phyloP scores from a whole-genome alignment of 495 filamentous ascomycete species.

The Mytilinidion resinicola region DNA sequence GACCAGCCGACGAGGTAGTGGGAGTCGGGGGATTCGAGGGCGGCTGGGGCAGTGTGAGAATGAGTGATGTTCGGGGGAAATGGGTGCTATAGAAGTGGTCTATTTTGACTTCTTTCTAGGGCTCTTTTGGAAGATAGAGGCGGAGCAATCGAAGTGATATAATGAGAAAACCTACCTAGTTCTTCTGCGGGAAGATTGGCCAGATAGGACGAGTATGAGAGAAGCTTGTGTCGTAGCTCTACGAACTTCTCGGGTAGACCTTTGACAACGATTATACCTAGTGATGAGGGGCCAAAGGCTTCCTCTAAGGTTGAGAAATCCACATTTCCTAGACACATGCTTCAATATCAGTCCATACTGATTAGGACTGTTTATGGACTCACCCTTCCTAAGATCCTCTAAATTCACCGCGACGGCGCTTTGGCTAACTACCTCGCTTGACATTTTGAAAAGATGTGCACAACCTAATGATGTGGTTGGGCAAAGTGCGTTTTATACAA shows the following conservation, averaged over 20 bases:
- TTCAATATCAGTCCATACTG: background rate
- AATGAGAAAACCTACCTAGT: slow-evolving; percentile 52
- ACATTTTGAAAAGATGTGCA: background rate
- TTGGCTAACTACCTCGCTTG: background rate
- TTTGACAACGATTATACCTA: slow-evolving; percentile 89
- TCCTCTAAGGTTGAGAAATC: slow-evolving; percentile 67
- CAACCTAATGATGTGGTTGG: too few species aligned
- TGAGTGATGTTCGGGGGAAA: background rate
- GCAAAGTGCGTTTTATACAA: too few species aligned
- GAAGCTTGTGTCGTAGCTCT: slow-evolving; percentile 59
- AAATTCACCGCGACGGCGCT: slow-evolving; percentile 50
- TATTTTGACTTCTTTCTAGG: too few species aligned
- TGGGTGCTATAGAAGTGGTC: too few species aligned
- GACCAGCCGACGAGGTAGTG: slow-evolving; percentile 67
- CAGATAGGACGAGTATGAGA: slow-evolving; percentile 84
- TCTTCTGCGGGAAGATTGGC: slow-evolving; percentile 69
- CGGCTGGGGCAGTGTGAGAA: slow-evolving; percentile 37
- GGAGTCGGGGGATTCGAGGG: slow-evolving; percentile 56
- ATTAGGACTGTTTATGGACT: background rate
- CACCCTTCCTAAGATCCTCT: slow-evolving; percentile 44
- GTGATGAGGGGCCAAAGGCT: slow-evolving; percentile 84
- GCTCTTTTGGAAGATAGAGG: too few species aligned
- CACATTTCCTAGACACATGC: slow-evolving; percentile 51
- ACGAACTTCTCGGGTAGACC: slow-evolving; percentile 67
- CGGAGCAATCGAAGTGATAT: too few species aligned